These are phyloP conservation scores for Tylopilus rubrobrunneus DNA, from an alignment of 768 basidiomycete genomes.

Conservation along the genomic window DNA sequence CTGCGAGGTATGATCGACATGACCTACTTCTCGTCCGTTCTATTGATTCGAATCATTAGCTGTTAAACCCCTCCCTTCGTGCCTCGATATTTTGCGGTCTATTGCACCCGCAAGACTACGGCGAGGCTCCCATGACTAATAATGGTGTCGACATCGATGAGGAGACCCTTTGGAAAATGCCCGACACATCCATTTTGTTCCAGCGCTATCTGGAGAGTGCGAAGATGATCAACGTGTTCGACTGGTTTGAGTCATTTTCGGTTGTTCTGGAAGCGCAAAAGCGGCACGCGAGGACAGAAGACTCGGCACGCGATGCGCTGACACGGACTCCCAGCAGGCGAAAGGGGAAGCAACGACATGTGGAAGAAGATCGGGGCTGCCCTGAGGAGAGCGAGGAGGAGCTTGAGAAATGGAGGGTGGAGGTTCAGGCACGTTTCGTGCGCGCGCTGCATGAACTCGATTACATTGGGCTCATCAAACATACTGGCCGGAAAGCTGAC, in stretches of 20 bases:
- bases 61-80: constrained; percentile 68
- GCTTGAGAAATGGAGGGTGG: constrained; percentile 52
- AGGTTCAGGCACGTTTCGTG: constrained; percentile 76
- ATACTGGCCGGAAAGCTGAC: constrained; percentile 73
- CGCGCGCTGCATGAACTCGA: constrained; percentile 80
- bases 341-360: constrained; percentile 25
- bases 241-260: constrained; percentile 82
- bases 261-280: constrained; percentile 60
- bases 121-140: neutral
- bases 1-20: constrained; percentile 47
- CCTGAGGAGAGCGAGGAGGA: constrained; percentile 31
- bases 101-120: constrained; percentile 52
- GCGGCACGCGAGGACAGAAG: neutral
- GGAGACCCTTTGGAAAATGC: constrained; percentile 47
- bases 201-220: constrained; percentile 74
- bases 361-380: constrained; percentile 13
- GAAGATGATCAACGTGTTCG: constrained; percentile 80
- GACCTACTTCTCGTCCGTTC: neutral
- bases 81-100: constrained; percentile 60
- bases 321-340: constrained; percentile 17
- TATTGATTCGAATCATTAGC: constrained; percentile 32
- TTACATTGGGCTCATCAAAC: constrained; percentile 74
- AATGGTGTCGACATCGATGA: constrained; percentile 22
- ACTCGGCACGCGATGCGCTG: neutral
- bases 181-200: constrained; percentile 77